Evolutionary conservation across 108 stramenopile genomes (phyloP), one percentile per base, ranked within the genome.

Genomic region (Aurantiochytrium sp.): DNA sequence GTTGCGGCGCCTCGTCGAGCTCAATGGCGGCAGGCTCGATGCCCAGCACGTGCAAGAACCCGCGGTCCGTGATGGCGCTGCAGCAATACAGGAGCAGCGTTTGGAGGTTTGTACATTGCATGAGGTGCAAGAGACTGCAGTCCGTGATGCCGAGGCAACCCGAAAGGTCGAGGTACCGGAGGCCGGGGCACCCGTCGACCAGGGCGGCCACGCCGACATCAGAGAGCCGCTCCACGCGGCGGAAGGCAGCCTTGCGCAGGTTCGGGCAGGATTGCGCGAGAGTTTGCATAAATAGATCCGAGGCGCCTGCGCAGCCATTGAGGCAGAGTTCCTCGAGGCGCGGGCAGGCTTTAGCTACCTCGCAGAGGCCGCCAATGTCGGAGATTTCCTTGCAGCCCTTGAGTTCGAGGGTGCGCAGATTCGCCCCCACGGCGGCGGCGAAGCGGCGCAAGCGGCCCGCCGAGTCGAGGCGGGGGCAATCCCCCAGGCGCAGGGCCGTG

Each of bases 321-420:
- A 81, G 6, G 73, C 39, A 41, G 32, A 81, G 12, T 24, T 48
- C 45, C 45, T 81, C 45, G 30, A 81, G 73, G 10, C 1, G 39
- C 27, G 73, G 39, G 24, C 36, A 81, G 2, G 45, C 39, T 24
- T 81, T 41, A 12, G 45, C 42, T 6, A 81, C 10, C 19, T 81
- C 73, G 73, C 42, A 81, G 73, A 81, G 45, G 6, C 73, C 73
- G 27, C 39, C 73, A 81, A 81, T 48, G 32, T 81, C 73, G 3
- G 42, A 48, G 4, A 81, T 41, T 24, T 81, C 73, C 30, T 48
- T 41, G 73, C 73, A 81, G 39, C 73, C 73, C 45, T 41, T 81
- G 27, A 81, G 45, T 1, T 81, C 73, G 24, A 81, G 73, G 6
- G 17, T 12, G 39, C 42, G 39, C 73, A 81, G 45, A 30, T 81